These are phyloP conservation scores for Fusarium heterosporum DNA, from an alignment of 2,329 filamentous ascomycete species.

Conservation along the genomic window DNA sequence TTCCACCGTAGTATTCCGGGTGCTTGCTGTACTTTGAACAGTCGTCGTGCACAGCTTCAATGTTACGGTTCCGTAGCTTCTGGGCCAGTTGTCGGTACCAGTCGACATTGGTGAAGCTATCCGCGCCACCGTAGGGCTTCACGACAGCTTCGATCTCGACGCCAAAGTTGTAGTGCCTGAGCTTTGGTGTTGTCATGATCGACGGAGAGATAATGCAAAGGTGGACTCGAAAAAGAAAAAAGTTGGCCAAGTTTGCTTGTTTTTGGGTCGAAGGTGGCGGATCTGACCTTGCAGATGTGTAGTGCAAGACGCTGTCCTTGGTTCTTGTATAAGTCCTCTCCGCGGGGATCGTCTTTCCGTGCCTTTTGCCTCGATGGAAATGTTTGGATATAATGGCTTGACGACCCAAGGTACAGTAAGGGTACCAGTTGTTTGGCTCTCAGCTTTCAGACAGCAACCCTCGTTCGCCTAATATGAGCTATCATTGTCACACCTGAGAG, in stretches of 20 bases:
- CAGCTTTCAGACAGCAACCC: constrained; percentile 8
- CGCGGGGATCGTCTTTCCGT: background rate
- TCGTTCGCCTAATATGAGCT: constrained; percentile 23
- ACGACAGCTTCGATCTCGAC: constrained; percentile 55
- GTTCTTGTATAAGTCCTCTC: constrained; percentile 9
- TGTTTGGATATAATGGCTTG: constrained; percentile 11
- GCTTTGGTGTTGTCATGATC: constrained; percentile 39
- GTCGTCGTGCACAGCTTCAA: constrained; percentile 54
- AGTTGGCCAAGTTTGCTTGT: constrained; percentile 2
- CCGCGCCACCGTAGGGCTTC: constrained; percentile 53
- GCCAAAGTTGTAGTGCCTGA: constrained; percentile 55
- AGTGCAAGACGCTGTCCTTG: constrained; percentile 11
- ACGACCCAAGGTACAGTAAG: constrained; percentile 2
- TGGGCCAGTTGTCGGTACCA: constrained; percentile 56
- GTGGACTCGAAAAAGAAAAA: constrained; percentile 21
- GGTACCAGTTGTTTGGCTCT: constrained; percentile 23
- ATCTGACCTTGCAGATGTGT: constrained; percentile 25
- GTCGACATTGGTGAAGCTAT: constrained; percentile 54
- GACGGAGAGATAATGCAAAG: constrained; percentile 7
- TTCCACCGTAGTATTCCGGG: constrained; percentile 56
- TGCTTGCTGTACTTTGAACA: constrained; percentile 56
- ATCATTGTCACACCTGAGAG: constrained; percentile 30
- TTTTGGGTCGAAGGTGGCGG: constrained; percentile 14
- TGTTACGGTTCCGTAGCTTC: constrained; percentile 54
- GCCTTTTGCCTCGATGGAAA: constrained; percentile 13